phyloP scores from a whole-genome alignment of 2,329 filamentous ascomycete genomes.

The Colletotrichum sp. region DNA sequence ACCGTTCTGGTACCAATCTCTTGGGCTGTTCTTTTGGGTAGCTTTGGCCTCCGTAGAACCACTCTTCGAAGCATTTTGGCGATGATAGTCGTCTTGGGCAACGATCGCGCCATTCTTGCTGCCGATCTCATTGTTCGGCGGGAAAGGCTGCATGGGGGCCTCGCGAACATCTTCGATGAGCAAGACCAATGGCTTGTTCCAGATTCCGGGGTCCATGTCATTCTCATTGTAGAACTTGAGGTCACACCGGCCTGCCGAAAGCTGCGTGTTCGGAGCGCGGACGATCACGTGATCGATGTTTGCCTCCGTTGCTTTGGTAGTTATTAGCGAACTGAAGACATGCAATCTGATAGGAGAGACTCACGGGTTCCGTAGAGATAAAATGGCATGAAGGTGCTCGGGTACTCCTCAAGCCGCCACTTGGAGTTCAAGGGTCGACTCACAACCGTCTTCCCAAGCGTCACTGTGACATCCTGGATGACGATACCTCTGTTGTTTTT shows the following conservation, averaged over 20 bases:
- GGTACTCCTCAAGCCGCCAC: slow-evolving; percentile 38
- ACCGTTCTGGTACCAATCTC: neutral
- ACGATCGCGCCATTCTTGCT: slow-evolving; percentile 28
- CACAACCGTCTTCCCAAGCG: slow-evolving; percentile 28
- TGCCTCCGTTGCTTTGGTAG: slow-evolving; percentile 25
- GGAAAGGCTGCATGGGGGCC: slow-evolving; percentile 42
- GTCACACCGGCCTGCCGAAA: slow-evolving; percentile 30
- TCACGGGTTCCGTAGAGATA: slow-evolving; percentile 45
- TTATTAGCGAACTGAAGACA: neutral
- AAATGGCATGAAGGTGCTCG: slow-evolving; percentile 42
- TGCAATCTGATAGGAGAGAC: neutral
- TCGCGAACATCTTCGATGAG: slow-evolving; percentile 36
- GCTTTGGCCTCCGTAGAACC: neutral
- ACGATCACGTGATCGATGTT: slow-evolving; percentile 50
- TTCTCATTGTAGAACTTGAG: slow-evolving; percentile 14
- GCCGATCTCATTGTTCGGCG: slow-evolving; percentile 27
- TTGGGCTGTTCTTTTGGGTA: neutral
- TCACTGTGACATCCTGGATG: slow-evolving; percentile 27
- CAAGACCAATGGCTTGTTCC: slow-evolving; percentile 29
- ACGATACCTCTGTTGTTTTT: neutral
- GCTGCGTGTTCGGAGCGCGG: slow-evolving; percentile 43
- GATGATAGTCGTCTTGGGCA: neutral
- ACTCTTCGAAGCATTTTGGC: neutral
- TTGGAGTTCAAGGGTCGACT: slow-evolving; percentile 40
- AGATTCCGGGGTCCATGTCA: neutral